Evolutionary conservation across 2,329 filamentous ascomycete species (phyloP), one percentile per base, ranked within the genome.

Genomic region (Penicillium concentricum): DNA sequence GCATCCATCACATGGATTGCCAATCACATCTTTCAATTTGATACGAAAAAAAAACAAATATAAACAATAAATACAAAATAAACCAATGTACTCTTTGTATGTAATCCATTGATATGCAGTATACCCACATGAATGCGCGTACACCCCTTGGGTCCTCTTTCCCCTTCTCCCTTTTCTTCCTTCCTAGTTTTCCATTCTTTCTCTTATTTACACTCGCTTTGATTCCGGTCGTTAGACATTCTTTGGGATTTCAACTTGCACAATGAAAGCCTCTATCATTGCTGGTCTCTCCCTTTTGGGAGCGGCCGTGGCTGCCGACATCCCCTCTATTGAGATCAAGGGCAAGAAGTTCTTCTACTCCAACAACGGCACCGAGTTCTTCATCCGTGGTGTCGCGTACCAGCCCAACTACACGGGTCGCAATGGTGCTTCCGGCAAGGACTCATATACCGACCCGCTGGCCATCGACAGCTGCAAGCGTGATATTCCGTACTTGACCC

Each of bases 341-440:
- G 87, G 90, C 67, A 84, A 84, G 72, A 92, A 94, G 78, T 93
- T 97, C 83, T 97, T 95, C 83, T 92, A 89, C 81, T 83, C 90
- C 76, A 89, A 87, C 74, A 89, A 88, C 74, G 87, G 87, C 68
- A 88, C 86, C 24, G 84, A 90, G 78, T 90, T 90, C 81, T 86
- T 77, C 82, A 91, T 97, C 76, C 91, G 89, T 76, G 94, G 94
- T 79, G 82, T 99, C 67, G 94, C 94, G 65, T 99, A 99, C 80
- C 94, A 99, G 81, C 86, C 63, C 49, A 89, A 93, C 67, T 78
- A 81, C 67, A 75, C 71, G 58, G 79, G 83, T 51, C 83, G 85
- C 60, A 79, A 80, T 53, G 80, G 78, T 37, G 74, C 71, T 42
- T 16, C 51, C 48, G 39, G 54, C n/a, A 34, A 45, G 57, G 73